Conservation (phyloP, 179 eudicot genomes). For the Drosera spatulata region DNA sequence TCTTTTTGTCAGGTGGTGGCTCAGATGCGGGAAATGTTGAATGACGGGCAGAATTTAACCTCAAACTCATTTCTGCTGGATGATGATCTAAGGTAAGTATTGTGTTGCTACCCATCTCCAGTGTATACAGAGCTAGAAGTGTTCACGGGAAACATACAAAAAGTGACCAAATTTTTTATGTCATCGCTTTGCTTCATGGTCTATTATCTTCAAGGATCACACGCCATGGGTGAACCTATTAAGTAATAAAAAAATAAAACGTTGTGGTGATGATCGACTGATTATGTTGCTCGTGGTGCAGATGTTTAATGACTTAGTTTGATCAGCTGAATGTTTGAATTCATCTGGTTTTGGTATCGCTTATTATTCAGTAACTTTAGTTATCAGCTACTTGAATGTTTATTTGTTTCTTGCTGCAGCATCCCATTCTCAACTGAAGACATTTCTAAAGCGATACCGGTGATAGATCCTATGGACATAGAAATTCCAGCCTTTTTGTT, state of each 20-base stretch:
- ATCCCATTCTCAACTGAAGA: constrained; percentile 95
- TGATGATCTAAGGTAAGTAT: constrained; percentile 80
- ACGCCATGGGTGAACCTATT: too few relatives aligned
- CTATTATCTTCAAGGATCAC: too few relatives aligned
- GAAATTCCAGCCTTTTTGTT: constrained; percentile 54
- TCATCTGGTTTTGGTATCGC: not conserved
- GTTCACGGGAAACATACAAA: not conserved
- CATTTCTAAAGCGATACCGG: constrained; percentile 90
- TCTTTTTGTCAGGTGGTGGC: constrained; percentile 71
- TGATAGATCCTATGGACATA: constrained; percentile 56
- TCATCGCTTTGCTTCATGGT: too few relatives aligned
- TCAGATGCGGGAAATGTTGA: constrained; percentile 90
- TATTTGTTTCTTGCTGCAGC: constrained; percentile 34
- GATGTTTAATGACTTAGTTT: not conserved
- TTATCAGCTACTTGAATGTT: not conserved
- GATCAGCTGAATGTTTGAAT: not conserved
- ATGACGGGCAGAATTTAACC: constrained; percentile 80
- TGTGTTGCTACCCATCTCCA: too few relatives aligned
- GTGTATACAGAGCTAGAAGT: not conserved
- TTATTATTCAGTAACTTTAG: not conserved
- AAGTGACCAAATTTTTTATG: not conserved
- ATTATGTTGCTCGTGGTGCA: too few relatives aligned
- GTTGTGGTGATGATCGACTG: too few relatives aligned
- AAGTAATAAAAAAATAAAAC: too few relatives aligned
- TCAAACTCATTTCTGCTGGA: constrained; percentile 95